Percentiles rank a stretch among this genome's conserved stretches.
These are phyloP conservation scores for Colletotrichum cordylinicola DNA, from an alignment of 2,329 filamentous ascomycete species.

Conservation along the genomic window DNA sequence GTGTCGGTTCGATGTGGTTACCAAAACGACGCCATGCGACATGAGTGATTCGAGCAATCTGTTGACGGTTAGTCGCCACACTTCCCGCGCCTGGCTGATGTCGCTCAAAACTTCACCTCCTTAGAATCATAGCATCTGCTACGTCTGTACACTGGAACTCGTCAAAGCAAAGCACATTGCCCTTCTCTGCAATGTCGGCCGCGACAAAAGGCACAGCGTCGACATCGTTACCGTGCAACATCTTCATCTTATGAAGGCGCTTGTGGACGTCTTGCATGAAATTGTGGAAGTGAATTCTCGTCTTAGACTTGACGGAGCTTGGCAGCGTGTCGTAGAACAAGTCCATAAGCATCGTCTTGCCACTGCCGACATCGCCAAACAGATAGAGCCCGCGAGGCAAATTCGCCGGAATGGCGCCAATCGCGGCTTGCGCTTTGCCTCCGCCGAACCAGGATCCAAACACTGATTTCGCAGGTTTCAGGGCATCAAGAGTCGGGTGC, in stretches of 20 bases:
- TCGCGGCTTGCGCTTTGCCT: conserved; percentile 39
- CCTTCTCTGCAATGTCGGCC: conserved; percentile 87
- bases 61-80: neutral
- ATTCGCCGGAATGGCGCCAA: conserved; percentile 67
- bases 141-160: conserved; percentile 99
- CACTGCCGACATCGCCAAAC: conserved; percentile 94
- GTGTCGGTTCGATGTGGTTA: conserved; percentile 97
- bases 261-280: conserved; percentile 99
- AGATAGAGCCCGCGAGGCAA: conserved; percentile 92
- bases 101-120: conserved; percentile 55
- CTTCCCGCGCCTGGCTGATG: neutral
- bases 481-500: conserved; percentile 78
- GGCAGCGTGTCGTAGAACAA: conserved; percentile 95
- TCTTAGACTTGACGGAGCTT: conserved; percentile 78
- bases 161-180: conserved; percentile 93
- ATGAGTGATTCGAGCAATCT: conserved; percentile 88
- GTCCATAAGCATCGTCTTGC: conserved; percentile 99
- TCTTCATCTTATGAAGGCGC: conserved; percentile 87
- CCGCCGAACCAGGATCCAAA: conserved; percentile 68
- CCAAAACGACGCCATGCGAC: conserved; percentile 94
- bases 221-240: conserved; percentile 85
- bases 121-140: conserved; percentile 96
- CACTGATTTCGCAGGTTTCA: conserved; percentile 59
- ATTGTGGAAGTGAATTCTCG: conserved; percentile 96
- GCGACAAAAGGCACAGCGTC: conserved; percentile 92